Conservation (phyloP, 805 yeast species). For the Metschnikowia dekortorum region DNA sequence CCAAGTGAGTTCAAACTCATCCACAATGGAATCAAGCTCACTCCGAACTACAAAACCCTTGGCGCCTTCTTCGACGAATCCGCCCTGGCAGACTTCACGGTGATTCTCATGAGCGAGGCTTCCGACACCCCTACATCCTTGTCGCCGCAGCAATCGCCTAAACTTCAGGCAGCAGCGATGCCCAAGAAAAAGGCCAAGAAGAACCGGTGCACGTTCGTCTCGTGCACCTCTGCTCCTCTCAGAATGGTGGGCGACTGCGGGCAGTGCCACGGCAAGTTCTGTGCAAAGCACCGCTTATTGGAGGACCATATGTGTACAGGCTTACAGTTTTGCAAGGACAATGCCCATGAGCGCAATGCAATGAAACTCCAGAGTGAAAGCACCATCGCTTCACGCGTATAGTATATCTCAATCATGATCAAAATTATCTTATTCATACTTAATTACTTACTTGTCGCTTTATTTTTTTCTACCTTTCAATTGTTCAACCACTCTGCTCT, state of each 20-base stretch:
- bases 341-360: constrained; percentile 80
- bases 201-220: constrained; percentile 46
- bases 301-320: constrained; percentile 83
- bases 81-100: constrained; percentile 16
- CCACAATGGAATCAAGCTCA: constrained; percentile 35
- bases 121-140: constrained; percentile 20
- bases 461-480: too few relatives aligned
- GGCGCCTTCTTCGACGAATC: constrained; percentile 14
- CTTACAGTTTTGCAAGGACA: constrained; percentile 73
- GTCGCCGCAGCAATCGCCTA: constrained; percentile 18
- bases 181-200: constrained; percentile 35
- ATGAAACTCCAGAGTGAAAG: constrained; percentile 78
- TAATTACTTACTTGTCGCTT: too few relatives aligned
- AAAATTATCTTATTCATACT: background rate
- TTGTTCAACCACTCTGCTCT: too few relatives aligned
- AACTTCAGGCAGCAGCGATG: constrained; percentile 10
- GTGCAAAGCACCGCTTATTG: constrained; percentile 80
- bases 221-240: constrained; percentile 62
- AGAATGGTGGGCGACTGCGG: constrained; percentile 78
- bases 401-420: background rate
- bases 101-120: constrained; percentile 26
- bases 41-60: constrained; percentile 24
- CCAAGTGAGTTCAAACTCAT: constrained; percentile 39
- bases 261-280: constrained; percentile 78
- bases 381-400: constrained; percentile 50